Evolutionary conservation across 805 yeast species (phyloP).

Genomic region (Ogataea neopini): DNA sequence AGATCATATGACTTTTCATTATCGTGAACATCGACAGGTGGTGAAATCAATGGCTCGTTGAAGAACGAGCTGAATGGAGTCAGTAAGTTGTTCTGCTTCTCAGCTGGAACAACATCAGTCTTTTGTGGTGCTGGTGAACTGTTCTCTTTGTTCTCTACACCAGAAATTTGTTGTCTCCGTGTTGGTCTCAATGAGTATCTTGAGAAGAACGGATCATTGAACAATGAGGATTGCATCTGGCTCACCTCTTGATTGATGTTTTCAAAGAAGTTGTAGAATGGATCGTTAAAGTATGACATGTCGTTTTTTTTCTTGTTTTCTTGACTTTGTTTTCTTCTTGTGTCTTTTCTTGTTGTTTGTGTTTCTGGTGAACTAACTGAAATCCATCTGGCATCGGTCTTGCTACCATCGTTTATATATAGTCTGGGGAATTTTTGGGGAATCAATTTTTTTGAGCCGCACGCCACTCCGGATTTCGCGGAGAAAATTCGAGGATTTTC

Average conservation of each 20-base stretch:
- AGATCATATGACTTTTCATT: conserved; percentile 42
- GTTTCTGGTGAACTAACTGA: too few species aligned
- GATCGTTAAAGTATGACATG: conserved; percentile 32
- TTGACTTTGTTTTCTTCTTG: too few species aligned
- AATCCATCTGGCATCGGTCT: too few species aligned
- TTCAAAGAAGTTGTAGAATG: conserved; percentile 47
- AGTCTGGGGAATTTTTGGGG: conserved; percentile 45
- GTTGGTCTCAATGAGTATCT: conserved; percentile 9
- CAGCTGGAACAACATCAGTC: conserved; percentile 6
- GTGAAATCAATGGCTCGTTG: conserved; percentile 31
- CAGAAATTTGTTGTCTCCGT: conserved; percentile 8
- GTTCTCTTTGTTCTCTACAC: conserved; percentile 7
- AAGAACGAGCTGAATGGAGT: conserved; percentile 31
- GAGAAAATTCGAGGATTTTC: conserved; percentile 34
- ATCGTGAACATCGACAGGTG: conserved; percentile 50
- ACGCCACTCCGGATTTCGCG: conserved; percentile 44
- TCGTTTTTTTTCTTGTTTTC: too few species aligned
- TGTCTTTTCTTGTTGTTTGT: too few species aligned
- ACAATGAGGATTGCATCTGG: conserved; percentile 35
- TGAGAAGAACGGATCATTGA: conserved; percentile 32
- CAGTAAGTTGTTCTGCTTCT: conserved; percentile 24
- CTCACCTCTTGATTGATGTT: conserved; percentile 43
- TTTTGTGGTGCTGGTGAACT: conserved; percentile 3
- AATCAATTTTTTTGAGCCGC: conserved; percentile 44
- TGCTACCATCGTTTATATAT: conserved; percentile 26